phyloP scores from a whole-genome alignment of 148 eudicot species.

The Rhododendron griersonianum region DNA sequence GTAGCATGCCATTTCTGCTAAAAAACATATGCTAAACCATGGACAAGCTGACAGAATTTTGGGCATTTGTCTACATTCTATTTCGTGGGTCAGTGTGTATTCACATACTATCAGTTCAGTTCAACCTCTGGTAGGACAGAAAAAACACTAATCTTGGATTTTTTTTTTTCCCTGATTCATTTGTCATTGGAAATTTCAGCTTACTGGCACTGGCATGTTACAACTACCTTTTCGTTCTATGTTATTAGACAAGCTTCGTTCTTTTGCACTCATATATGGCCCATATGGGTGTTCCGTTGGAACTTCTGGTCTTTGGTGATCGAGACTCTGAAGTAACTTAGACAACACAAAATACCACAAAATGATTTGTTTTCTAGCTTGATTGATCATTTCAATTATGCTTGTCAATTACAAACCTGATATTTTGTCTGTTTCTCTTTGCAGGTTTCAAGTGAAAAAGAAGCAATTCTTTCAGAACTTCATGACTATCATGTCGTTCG shows the following conservation, averaged over 20 bases:
- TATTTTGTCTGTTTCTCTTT: not conserved
- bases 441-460: conserved; percentile 70
- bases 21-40: not conserved
- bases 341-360: not conserved
- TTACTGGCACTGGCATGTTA: not conserved
- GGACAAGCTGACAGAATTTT: not conserved
- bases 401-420: not conserved
- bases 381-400: not conserved
- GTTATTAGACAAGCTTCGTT: not conserved
- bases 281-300: not conserved
- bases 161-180: not conserved
- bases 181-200: not conserved
- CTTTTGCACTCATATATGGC: not conserved
- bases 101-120: not conserved
- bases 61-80: not conserved
- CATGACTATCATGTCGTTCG: conserved; percentile 44
- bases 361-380: not conserved
- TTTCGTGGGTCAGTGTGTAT: not conserved
- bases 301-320: not conserved
- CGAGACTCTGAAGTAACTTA: not conserved
- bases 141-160: not conserved
- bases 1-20: not conserved
- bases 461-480: conserved; percentile 65
- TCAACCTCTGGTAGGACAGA: not conserved
- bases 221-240: not conserved